Base-by-base conservation (phyloP, 2,329 filamentous ascomycete genomes). In the Elsinoe fawcettii region DNA sequence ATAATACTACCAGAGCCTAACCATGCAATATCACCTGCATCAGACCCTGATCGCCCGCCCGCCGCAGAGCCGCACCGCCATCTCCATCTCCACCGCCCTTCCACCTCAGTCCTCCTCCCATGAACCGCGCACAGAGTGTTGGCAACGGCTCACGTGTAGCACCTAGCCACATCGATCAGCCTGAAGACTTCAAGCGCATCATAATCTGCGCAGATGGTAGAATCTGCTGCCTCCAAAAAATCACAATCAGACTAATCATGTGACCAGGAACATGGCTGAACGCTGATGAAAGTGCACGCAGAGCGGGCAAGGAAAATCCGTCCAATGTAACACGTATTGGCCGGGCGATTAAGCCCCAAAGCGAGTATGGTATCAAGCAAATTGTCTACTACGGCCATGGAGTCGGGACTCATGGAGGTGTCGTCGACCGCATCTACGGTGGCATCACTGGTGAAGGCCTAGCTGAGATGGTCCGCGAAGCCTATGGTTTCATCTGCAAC, bases 331-430 rank as follows among this genome's bases (percentile, higher is more conserved):
- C 76, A 0, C 69, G 76, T 2, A 70, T 80, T 18, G 71, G 72
- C 7, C 69, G 77, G 60, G 77, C 77, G 14, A 76, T 80, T 61
- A 75, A 75, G 56, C 68, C 74, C 8, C 67, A 74, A 54, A 75
- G 71, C 62, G 67, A 69, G 25, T 75, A 78, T 63, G 74, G 75
- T 5, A 72, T 78, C 12, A 74, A 74, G 8, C 77, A 80, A 61
- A 71, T 80, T 25, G 73, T 77, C 3, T 77, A 76, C 61, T 80
- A 80, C 62, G 75, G 78, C 49, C 72, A 70, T 53, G 77, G 77
- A 7, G 69, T 79, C 3, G 77, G 76, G 3, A 72, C 70, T 2
- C 68, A 70, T 32, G 75, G 75, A 9, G 71, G 72, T 3, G 64
- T 73, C 3, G 59, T 77, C 23, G 72, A 73, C 58, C 71, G 71